Evolutionary conservation across 1,284 basidiomycete genomes (phyloP), one percentile per base, ranked within the genome.

Genomic region (Trichosporon asahii): DNA sequence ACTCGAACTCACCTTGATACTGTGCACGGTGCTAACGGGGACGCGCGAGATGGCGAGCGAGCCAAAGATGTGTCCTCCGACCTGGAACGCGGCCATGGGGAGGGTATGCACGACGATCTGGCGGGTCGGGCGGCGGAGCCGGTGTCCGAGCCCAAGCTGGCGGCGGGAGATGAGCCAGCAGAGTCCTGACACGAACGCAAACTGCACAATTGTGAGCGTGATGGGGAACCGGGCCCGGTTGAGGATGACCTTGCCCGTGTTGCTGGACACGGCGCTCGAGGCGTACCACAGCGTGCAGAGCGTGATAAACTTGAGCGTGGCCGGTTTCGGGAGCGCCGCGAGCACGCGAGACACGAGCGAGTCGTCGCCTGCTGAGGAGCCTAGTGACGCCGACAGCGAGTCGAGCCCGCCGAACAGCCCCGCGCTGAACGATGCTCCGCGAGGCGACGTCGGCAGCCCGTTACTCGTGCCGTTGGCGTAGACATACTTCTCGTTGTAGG

Each of bases 11-110:
- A 95, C 95, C 90, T 98, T 98, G 84, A 98, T 98, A 37, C 96
- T 99, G 81, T 99, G 97, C 27, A 98, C 95, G 0, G 97, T 99
- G 85, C 93, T 95, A 69, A 99, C 96, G 4, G 93, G 94, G 71
- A 98, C 97, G 68, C 94, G 87, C 49, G 93, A 93, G 73, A 99
- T 98, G 25, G 96, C 97, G 84, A 99, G 90, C 75, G 93, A 95
- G 31, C 93, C 94, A 79, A 97, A 96, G 76, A 98, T 94, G 82
- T 99, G 97, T 0, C 97, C 97, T n/a, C 91, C 92, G 55, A 98
- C 87, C 73, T 88, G 88, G 83, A 99, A 99, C 68, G 92, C 86
- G 31, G 94, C 94, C 92, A 98, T 95, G 4, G 94, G 93, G 27
- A 94, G 82, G 1, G 95, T 96, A 71, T 88, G 91, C 70, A 85